Base-by-base conservation (phyloP, 1,284 basidiomycete species). In the Crucibulum parvulum region DNA sequence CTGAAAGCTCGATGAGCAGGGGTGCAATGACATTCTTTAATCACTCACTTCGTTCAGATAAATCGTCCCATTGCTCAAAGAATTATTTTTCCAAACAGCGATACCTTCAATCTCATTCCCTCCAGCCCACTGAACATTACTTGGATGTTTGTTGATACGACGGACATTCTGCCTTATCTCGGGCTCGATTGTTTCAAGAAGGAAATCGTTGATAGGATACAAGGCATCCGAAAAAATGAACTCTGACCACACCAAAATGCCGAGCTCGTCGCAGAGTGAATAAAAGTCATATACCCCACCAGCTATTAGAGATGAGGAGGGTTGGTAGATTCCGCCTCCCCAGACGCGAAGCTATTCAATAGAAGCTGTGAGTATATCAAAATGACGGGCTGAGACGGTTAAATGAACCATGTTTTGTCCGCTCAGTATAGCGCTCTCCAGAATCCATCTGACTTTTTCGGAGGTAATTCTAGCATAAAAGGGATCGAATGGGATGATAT, bases 211-310 rank as follows among this genome's bases (percentile, higher is more conserved):
- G 66, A 85, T 80, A 0, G 87, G 84, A 64, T 84, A 86, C n/a
- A 86, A 65, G 1, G 84, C 76, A 61, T 87, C 86, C 1, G 87
- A 88, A 71, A 88, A 89, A 55, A 87, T 86, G 54, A 87, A 80
- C 66, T 90, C 88, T 3, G 85, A 86, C 88, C 88, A 89, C 3
- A 82, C 85, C 51, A 90, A 73, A 60, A 89, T 85, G 7, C 88
- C 87, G 0, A 88, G 75, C 66, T 88, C 85, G 67, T 90, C 87
- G 67, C 86, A 88, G 24, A 84, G 68, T 1, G 83, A 79, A 69
- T 87, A 86, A 62, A 89, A 84, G 62, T 84, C 79, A 66, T 87
- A 87, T 7, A 80, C 78, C 34, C 84, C 86, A 4, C 83, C 82
- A 11, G 76, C 77, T 0, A 73, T 74, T 6, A 66, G 65, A 8